phyloP scores from a whole-genome alignment of 352 stramenopile species.

The Aphanomyces astaci region DNA sequence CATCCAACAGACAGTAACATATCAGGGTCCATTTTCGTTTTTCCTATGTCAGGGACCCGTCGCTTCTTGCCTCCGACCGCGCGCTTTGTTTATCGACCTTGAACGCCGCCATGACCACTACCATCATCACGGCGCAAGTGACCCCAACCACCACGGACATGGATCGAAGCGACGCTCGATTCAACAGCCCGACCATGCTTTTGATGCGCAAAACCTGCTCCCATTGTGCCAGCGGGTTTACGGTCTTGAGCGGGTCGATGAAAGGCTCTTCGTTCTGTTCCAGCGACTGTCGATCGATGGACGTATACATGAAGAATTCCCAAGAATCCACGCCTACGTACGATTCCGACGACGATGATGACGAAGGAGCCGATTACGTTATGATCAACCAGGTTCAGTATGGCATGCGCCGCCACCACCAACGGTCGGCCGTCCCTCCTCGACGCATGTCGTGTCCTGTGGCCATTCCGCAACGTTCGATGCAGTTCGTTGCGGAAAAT shows the following conservation, averaged over 20 bases:
- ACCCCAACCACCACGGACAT: neutral
- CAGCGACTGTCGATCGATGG: conserved; percentile 1
- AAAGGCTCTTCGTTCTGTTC: neutral
- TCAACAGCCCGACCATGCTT: neutral
- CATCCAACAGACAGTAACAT: neutral
- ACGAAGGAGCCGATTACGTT: neutral
- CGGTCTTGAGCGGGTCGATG: neutral
- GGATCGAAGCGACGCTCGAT: neutral
- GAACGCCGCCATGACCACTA: neutral
- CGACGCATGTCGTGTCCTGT: neutral
- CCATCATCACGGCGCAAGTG: neutral
- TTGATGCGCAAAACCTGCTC: conserved; percentile 4
- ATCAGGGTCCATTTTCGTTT: conserved; percentile 12
- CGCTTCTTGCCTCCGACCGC: neutral
- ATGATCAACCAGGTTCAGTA: conserved; percentile 9
- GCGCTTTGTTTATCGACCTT: neutral
- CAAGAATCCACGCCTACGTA: neutral
- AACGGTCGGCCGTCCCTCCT: neutral
- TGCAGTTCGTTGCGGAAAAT: neutral
- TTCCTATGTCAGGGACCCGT: neutral
- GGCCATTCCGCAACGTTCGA: neutral
- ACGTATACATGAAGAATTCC: neutral
- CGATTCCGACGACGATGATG: conserved; percentile 1
- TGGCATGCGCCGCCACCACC: neutral
- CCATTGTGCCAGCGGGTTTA: conserved; percentile 1